Conservation (phyloP, 1,139 yeast genomes). For the Eremothecium cymbalariae region DNA sequence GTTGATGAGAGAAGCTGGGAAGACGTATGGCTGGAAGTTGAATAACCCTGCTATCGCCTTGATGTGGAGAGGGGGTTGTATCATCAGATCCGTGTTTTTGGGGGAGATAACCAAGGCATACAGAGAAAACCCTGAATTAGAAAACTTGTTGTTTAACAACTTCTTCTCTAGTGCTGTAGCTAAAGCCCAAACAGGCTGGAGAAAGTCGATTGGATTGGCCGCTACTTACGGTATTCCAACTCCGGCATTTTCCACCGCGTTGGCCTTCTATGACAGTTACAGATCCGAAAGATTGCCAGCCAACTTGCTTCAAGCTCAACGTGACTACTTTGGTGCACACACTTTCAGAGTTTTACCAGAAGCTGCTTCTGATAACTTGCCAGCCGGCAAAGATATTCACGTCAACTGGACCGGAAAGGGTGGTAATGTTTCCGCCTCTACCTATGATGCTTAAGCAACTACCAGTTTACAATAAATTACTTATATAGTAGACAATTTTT, state of each 20-base stretch:
- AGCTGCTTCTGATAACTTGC: slow-evolving; percentile 63
- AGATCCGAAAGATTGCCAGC: slow-evolving; percentile 95
- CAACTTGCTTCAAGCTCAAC: slow-evolving; percentile 96
- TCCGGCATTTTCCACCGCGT: slow-evolving; percentile 95
- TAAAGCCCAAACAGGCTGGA: slow-evolving; percentile 95
- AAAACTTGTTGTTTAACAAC: slow-evolving; percentile 90
- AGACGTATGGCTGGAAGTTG: slow-evolving; percentile 92
- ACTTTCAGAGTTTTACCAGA: slow-evolving; percentile 94
- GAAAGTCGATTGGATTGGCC: slow-evolving; percentile 74
- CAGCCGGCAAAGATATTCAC: slow-evolving; percentile 80
- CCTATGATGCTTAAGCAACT: slow-evolving; percentile 86
- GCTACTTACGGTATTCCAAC: slow-evolving; percentile 87
- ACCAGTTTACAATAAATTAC: too few relatives aligned
- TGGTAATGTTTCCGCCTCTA: slow-evolving; percentile 93
- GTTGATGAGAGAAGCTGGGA: slow-evolving; percentile 98
- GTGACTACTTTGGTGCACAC: slow-evolving; percentile 99
- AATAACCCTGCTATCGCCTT: slow-evolving; percentile 97
- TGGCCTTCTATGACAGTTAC: slow-evolving; percentile 98
- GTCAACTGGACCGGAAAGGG: slow-evolving; percentile 99
- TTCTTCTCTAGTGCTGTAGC: slow-evolving; percentile 87
- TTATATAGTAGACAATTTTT: too few relatives aligned
- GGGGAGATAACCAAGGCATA: slow-evolving; percentile 95
- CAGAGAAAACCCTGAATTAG: slow-evolving; percentile 87
- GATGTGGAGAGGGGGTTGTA: slow-evolving; percentile 99
- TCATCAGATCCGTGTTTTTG: slow-evolving; percentile 96